Evolutionary conservation across 441 rosid genomes (phyloP).

Genomic region (Aquilaria agallochum): DNA sequence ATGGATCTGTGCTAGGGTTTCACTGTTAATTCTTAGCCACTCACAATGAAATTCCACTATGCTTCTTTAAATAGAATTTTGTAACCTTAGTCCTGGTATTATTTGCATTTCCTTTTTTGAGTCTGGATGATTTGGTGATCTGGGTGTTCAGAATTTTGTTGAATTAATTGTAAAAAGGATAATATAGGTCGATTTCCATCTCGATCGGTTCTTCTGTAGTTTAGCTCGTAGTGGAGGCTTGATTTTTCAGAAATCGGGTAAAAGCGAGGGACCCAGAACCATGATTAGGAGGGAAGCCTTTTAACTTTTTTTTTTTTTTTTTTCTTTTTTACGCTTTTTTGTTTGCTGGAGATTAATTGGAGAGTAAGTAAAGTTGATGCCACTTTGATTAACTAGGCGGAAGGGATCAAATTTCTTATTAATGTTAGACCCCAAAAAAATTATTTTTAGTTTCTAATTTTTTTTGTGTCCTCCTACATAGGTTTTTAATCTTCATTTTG

Average conservation of each 20-base stretch:
- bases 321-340: background rate
- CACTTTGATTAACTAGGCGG: too few relatives aligned
- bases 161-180: constrained; percentile 29
- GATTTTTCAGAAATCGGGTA: constrained; percentile 11
- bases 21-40: constrained; percentile 45
- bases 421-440: background rate
- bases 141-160: constrained; percentile 16
- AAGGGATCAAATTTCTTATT: background rate
- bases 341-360: constrained; percentile 16
- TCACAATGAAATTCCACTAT: background rate
- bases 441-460: background rate
- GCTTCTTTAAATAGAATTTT: background rate
- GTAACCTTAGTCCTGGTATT: constrained; percentile 2
- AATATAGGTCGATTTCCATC: background rate
- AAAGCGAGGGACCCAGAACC: background rate
- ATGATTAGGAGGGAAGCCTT: background rate
- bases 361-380: constrained; percentile 24
- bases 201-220: background rate
- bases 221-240: too few relatives aligned
- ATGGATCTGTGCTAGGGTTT: constrained; percentile 82
- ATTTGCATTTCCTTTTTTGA: background rate
- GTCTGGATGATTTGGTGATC: constrained; percentile 5
- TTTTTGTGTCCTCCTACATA: constrained; percentile 12
- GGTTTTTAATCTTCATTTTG: background rate
- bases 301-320: constrained; percentile 2